phyloP scores from a whole-genome alignment of 192 early-diverging fungal species.

The Coemansia javaensis region DNA sequence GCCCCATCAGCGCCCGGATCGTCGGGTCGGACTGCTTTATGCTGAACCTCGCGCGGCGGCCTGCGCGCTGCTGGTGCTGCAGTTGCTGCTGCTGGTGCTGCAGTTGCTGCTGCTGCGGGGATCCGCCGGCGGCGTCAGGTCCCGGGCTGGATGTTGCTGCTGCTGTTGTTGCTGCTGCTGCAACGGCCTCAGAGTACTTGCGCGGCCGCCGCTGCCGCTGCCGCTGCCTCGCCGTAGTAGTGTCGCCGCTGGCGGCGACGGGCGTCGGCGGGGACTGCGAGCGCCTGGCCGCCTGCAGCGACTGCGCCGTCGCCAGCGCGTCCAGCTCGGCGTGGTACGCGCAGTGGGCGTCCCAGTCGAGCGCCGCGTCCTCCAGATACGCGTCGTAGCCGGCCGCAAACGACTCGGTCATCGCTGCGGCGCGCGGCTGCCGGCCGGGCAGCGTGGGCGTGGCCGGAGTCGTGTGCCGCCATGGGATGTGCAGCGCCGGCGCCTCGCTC shows the following conservation, averaged over 20 bases:
- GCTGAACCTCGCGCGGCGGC: slow-evolving; percentile 17
- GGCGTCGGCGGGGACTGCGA: no score
- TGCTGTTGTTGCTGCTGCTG: neutral
- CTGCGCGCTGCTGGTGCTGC: neutral
- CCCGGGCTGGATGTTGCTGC: neutral
- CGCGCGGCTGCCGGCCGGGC: slow-evolving; percentile 9
- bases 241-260: no score
- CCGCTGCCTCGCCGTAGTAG: no score
- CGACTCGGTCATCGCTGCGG: slow-evolving; percentile 29
- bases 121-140: neutral
- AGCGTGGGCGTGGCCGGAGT: neutral
- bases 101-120: no score
- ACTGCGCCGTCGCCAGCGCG: no score
- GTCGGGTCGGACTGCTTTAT: slow-evolving; percentile 59
- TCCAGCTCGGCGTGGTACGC: slow-evolving; percentile 42
- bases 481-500: slow-evolving; percentile 16
- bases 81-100: slow-evolving; percentile 1
- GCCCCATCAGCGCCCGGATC: slow-evolving; percentile 61
- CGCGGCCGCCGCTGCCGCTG: slow-evolving; percentile 39
- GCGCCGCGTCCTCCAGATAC: slow-evolving; percentile 55
- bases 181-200: slow-evolving; percentile 48
- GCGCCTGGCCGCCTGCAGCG: no score
- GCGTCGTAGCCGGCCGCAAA: slow-evolving; percentile 47
- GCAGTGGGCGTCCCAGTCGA: slow-evolving; percentile 44
- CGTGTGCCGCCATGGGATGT: slow-evolving; percentile 31